Conservation (phyloP, 345 rosid genomes). For the Corchorus capsularis region DNA sequence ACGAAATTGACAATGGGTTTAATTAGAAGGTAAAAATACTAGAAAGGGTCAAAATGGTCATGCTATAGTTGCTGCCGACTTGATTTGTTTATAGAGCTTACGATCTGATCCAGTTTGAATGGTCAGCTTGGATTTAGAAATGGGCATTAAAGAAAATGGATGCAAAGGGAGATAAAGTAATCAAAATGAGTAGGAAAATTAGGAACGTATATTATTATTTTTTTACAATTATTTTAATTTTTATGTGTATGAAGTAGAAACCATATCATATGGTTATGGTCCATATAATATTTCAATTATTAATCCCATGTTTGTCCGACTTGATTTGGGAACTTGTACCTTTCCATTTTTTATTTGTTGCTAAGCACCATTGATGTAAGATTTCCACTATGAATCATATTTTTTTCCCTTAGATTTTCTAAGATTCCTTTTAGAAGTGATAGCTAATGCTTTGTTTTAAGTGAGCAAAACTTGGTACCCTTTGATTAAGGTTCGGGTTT, state of each 20-base stretch:
- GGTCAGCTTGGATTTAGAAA: not conserved
- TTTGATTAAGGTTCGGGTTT: too few species aligned
- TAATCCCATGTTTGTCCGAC: not conserved
- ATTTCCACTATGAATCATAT: not conserved
- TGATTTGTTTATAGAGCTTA: not conserved
- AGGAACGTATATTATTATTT: not conserved
- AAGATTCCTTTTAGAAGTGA: too few species aligned
- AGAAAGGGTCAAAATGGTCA: not conserved
- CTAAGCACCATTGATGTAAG: not conserved
- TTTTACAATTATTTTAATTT: not conserved
- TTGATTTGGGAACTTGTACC: not conserved
- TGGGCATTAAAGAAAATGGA: not conserved
- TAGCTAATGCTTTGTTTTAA: too few species aligned
- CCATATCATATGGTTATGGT: not conserved
- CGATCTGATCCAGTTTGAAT: conserved; percentile 11
- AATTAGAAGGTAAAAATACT: not conserved
- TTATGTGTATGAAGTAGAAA: not conserved
- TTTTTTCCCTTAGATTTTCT: not conserved
- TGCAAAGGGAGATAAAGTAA: not conserved
- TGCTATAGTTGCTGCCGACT: not conserved
- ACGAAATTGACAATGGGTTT: not conserved
- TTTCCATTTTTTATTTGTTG: not conserved
- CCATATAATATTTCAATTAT: not conserved
- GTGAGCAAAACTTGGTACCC: too few species aligned
- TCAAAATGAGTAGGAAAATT: not conserved